A percentile compares a stretch with the other conserved stretches of the same genome.
Evolutionary conservation across 352 stramenopile genomes (phyloP).

Genomic region (Blastocystis hominis): DNA sequence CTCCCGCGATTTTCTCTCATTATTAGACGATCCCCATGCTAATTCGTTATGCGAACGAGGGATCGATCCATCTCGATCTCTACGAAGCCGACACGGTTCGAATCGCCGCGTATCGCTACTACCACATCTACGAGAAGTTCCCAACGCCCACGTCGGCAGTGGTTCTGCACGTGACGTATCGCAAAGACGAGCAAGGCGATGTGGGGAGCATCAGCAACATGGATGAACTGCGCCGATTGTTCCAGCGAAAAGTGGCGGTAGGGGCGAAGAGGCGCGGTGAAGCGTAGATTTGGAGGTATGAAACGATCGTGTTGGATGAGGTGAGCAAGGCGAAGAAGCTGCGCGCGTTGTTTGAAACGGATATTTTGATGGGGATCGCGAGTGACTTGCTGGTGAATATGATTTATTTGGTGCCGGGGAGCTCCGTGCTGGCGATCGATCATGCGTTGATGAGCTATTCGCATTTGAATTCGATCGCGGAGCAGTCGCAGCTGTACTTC

Average conservation of each 20-base stretch:
- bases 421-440: background rate
- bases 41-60: conserved; percentile 14
- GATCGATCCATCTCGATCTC: conserved; percentile 19
- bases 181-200: background rate
- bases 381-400: conserved; percentile 10
- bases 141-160: background rate
- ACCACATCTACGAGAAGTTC: background rate
- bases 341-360: background rate
- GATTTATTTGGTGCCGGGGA: conserved; percentile 14
- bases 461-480: conserved; percentile 19
- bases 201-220: background rate
- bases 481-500: conserved; percentile 16
- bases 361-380: conserved; percentile 23
- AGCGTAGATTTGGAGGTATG: conserved; percentile 20
- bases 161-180: background rate
- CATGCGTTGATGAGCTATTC: background rate
- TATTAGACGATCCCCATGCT: conserved; percentile 6
- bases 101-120: conserved; percentile 5
- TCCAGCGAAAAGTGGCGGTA: conserved; percentile 33
- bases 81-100: conserved; percentile 9
- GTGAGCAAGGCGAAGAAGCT: background rate
- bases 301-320: background rate
- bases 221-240: background rate
- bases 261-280: background rate
- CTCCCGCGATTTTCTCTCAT: background rate